These are phyloP conservation scores for Talaromyces marneffei DNA, from an alignment of 2,329 filamentous ascomycete genomes.

Conservation along the genomic window DNA sequence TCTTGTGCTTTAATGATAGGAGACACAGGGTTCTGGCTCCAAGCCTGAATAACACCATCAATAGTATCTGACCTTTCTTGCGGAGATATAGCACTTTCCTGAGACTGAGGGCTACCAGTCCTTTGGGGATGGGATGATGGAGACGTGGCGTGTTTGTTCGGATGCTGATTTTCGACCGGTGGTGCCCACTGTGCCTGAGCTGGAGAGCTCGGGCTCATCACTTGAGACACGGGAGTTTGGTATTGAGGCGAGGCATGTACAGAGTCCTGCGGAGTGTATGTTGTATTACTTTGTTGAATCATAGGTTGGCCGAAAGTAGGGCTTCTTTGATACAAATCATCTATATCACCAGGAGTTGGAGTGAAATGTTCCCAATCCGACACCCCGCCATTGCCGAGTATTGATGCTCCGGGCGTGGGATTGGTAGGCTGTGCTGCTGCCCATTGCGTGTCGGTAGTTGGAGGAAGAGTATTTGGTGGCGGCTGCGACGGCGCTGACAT, in stretches of 20 bases:
- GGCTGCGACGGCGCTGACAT: conserved; percentile 1
- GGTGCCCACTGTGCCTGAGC: background rate
- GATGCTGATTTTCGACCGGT: background rate
- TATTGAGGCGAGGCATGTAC: background rate
- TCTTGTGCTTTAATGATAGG: conserved; percentile 18
- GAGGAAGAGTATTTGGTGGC: background rate
- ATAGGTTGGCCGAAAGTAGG: background rate
- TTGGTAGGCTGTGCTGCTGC: background rate
- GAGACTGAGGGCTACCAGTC: conserved; percentile 27
- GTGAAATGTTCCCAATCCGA: conserved; percentile 46
- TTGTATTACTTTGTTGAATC: background rate
- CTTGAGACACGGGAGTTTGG: background rate
- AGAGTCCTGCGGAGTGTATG: background rate
- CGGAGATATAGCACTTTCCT: conserved; percentile 22
- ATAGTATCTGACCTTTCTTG: conserved; percentile 33
- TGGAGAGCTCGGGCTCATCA: background rate
- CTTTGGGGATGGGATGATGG: conserved; percentile 13
- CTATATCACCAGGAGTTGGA: conserved; percentile 31
- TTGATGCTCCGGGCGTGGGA: conserved; percentile 23
- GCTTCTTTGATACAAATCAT: conserved; percentile 23
- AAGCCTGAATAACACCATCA: conserved; percentile 41
- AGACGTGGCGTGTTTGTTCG: background rate
- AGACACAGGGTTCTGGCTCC: conserved; percentile 31
- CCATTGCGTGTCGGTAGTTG: conserved; percentile 2
- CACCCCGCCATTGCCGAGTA: conserved; percentile 38